These are phyloP conservation scores for Pseudohalonectria lignicola DNA, from an alignment of 2,329 filamentous ascomycete species.

Conservation along the genomic window DNA sequence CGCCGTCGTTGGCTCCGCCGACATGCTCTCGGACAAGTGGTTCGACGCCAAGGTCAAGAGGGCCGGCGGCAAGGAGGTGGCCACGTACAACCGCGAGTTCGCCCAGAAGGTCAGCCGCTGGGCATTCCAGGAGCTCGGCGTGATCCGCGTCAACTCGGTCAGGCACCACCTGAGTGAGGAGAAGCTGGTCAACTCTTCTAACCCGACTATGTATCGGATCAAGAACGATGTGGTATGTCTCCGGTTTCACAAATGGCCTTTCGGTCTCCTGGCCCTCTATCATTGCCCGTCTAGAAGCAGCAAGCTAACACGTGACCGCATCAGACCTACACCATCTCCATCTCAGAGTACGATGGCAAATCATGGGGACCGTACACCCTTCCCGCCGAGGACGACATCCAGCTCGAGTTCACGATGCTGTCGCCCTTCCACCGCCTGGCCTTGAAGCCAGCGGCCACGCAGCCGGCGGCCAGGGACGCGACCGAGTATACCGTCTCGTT, in stretches of 20 bases:
- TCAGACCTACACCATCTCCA: slow-evolving; percentile 74
- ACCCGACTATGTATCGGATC: slow-evolving; percentile 85
- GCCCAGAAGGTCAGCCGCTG: slow-evolving; percentile 79
- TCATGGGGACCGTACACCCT: slow-evolving; percentile 65
- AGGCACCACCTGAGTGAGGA: slow-evolving; percentile 59
- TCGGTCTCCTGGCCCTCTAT: not conserved
- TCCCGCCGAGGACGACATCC: slow-evolving; percentile 60
- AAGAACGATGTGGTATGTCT: slow-evolving; percentile 85
- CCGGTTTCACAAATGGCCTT: not conserved
- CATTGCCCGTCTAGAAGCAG: no score
- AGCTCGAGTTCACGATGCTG: slow-evolving; percentile 98
- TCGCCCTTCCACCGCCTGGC: slow-evolving; percentile 89
- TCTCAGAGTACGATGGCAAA: slow-evolving; percentile 75
- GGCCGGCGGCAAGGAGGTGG: slow-evolving; percentile 33
- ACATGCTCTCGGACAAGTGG: slow-evolving; percentile 83
- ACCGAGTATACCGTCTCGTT: slow-evolving; percentile 68
- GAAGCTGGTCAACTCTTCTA: slow-evolving; percentile 46
- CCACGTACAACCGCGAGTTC: slow-evolving; percentile 75
- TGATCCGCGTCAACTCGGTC: slow-evolving; percentile 73
- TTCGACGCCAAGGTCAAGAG: slow-evolving; percentile 71
- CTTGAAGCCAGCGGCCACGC: slow-evolving; percentile 38
- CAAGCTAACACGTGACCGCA: slow-evolving; percentile 15
- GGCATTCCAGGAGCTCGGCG: slow-evolving; percentile 90
- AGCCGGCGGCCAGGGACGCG: slow-evolving; percentile 46
- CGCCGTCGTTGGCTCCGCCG: slow-evolving; percentile 72